A percentile compares a stretch with the other conserved stretches of the same genome.
These are phyloP conservation scores for Davidsoniella eucalypti DNA, from an alignment of 2,329 filamentous ascomycete species.

Conservation along the genomic window DNA sequence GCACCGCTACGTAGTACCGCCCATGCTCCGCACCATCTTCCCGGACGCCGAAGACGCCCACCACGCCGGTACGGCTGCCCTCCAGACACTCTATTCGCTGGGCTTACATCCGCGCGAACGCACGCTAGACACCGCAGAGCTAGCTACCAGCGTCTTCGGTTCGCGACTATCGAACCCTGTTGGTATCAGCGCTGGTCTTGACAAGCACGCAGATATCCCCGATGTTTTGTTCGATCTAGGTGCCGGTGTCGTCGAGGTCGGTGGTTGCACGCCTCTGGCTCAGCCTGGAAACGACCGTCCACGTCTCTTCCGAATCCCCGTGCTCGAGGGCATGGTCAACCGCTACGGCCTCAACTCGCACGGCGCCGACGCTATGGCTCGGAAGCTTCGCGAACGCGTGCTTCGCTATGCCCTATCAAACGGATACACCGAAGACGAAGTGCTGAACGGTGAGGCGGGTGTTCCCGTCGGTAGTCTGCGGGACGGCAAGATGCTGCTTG, in stretches of 20 bases:
- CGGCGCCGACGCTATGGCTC: conserved; percentile 76
- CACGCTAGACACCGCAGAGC: conserved; percentile 24
- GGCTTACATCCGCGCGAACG: conserved; percentile 73
- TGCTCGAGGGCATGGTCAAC: conserved; percentile 79
- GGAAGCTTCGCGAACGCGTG: conserved; percentile 59
- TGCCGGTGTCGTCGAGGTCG: conserved; percentile 77
- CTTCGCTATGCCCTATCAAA: conserved; percentile 56
- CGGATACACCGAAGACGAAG: conserved; percentile 53
- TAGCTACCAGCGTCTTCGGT: conserved; percentile 49
- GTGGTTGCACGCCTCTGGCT: conserved; percentile 73
- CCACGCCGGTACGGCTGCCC: conserved; percentile 51
- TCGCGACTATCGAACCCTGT: conserved; percentile 68
- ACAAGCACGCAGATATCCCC: conserved; percentile 84
- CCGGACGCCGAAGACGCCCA: conserved; percentile 87
- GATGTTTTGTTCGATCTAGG: conserved; percentile 73
- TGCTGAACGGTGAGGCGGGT: conserved; percentile 59
- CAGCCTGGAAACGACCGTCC: conserved; percentile 80
- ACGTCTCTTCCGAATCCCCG: conserved; percentile 72
- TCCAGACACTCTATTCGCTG: conserved; percentile 58
- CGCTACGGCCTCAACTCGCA: conserved; percentile 88
- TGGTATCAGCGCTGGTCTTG: conserved; percentile 85
- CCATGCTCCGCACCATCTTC: conserved; percentile 46
- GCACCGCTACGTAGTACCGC: conserved; percentile 52
- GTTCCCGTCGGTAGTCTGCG: conserved; percentile 72
- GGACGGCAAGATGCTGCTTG: conserved; percentile 61